Evolutionary conservation across 2,329 filamentous ascomycete species (phyloP), one percentile per base, ranked within the genome.

Genomic region (Lecanicillium sp.): DNA sequence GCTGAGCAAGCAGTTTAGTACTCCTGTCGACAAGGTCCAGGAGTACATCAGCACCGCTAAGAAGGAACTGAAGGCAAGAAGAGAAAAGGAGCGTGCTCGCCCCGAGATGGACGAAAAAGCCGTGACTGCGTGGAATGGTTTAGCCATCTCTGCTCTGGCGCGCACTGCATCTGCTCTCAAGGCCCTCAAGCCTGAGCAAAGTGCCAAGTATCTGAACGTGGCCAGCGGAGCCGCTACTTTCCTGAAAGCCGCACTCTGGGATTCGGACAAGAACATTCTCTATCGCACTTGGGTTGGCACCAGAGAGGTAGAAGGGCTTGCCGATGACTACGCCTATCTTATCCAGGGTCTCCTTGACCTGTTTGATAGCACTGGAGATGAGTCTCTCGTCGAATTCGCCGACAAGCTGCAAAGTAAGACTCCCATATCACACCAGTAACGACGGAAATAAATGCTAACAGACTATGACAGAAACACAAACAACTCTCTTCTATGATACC

Each of bases 251-350:
- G 74, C 83, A 17, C 70, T 96, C 2, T 95, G 85, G 69, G 78
- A 90, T 45, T 56, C 68, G 8, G 49, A 65, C 1, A 70, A 68
- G 1, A 73, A 75, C 33, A 72, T 74, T 4, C 64, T 96, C 13
- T 85, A 81, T 54, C 75, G 89, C 35, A 77, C 90, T 30, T 94
- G 83, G 60, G 77, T 80, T 44, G 71, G 76, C 46, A 66, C 70
- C 2, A 69, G 77, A 8, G 79, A 81, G 19, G 69, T 77, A 14
- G 69, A 71, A 29, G 89, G 77, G 0, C 94, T 96, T 59, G 86
- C 90, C 1, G 92, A 96, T 51, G 92, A 98, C 62, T 96, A 96
- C 55, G 87, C 90, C 3, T 95, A 90, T 58, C 59, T 96, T 29
- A 84, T 88, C 35, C 77, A 82, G 35, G 90, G 88, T 1, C 68